A percentile compares a stretch with the other conserved stretches of the same genome.
phyloP scores from a whole-genome alignment of 139 green algal species.

The Gonium pectorale region DNA sequence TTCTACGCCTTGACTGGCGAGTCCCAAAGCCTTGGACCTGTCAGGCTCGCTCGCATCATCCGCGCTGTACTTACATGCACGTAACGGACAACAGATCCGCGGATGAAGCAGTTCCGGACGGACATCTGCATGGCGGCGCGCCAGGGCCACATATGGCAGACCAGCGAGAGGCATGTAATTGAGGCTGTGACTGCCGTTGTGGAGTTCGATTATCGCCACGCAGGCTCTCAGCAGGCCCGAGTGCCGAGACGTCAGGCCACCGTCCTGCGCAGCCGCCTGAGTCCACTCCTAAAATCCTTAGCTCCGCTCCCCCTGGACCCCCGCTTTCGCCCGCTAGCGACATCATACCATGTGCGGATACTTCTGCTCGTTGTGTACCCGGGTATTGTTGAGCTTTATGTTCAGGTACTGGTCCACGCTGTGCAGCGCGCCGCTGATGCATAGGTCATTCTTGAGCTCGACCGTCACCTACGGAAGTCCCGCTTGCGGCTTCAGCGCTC shows the following conservation, averaged over 20 bases:
- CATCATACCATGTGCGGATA: constrained; percentile 96
- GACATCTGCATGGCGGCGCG: constrained; percentile 78
- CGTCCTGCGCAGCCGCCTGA: too few relatives aligned
- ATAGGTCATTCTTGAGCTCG: constrained; percentile 99
- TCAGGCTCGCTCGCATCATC: too few relatives aligned
- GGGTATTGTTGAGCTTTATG: constrained; percentile 95
- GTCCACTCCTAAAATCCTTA: too few relatives aligned
- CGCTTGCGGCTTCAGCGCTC: not conserved
- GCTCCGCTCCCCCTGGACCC: too few relatives aligned
- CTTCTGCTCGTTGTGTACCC: constrained; percentile 89
- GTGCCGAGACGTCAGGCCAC: too few relatives aligned
- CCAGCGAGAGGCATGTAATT: too few relatives aligned
- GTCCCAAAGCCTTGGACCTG: too few relatives aligned
- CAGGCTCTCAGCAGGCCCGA: too few relatives aligned
- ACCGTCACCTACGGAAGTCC: constrained; percentile 87
- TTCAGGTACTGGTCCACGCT: constrained; percentile 99
- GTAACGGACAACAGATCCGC: constrained; percentile 97
- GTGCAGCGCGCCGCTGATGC: constrained; percentile 93
- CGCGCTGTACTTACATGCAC: constrained; percentile 73
- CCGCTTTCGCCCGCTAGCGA: not conserved
- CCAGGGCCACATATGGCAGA: too few relatives aligned
- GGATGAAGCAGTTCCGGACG: constrained; percentile 98
- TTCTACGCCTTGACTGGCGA: too few relatives aligned
- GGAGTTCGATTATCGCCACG: too few relatives aligned
- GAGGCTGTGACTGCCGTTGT: too few relatives aligned